Evolutionary conservation across 2,329 filamentous ascomycete species (phyloP).

Genomic region (Endothia cerciana): DNA sequence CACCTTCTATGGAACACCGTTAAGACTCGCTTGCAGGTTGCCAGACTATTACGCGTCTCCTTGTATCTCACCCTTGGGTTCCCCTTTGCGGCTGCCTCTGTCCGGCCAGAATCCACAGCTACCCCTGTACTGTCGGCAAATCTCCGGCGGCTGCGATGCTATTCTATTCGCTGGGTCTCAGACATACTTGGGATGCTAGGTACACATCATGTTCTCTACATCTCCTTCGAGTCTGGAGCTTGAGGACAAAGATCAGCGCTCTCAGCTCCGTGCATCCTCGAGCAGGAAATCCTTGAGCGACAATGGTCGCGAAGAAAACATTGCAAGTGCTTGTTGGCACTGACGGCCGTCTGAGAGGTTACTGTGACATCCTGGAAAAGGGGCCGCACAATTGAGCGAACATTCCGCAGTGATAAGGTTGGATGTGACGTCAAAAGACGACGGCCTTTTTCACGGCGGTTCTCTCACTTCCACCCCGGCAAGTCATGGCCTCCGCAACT

Average conservation of each 20-base stretch:
- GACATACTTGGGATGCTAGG: not conserved
- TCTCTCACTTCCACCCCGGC: constrained; percentile 5
- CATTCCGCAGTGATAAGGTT: constrained; percentile 14
- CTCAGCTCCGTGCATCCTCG: not conserved
- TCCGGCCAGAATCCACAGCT: constrained; percentile 21
- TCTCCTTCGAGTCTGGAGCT: not conserved
- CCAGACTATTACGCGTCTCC: not conserved
- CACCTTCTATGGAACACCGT: not conserved
- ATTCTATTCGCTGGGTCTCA: not conserved
- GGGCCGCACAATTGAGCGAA: constrained; percentile 23
- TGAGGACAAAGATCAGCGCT: not conserved
- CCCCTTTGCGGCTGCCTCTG: constrained; percentile 5
- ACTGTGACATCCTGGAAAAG: constrained; percentile 14
- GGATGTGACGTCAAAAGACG: constrained; percentile 18
- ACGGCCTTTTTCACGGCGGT: constrained; percentile 12
- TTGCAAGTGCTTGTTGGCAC: constrained; percentile 5
- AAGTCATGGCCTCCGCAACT: not conserved
- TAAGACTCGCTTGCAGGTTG: not conserved
- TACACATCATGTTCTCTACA: not conserved
- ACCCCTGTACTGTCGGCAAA: constrained; percentile 23
- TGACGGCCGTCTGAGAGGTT: not conserved
- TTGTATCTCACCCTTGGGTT: not conserved
- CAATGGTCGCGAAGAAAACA: not conserved
- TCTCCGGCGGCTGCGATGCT: constrained; percentile 13
- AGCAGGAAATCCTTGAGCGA: not conserved